Percentiles rank a stretch among this genome's conserved stretches.
phyloP scores from a whole-genome alignment of 495 filamentous ascomycete species.

The Bryoglossum gracile region DNA sequence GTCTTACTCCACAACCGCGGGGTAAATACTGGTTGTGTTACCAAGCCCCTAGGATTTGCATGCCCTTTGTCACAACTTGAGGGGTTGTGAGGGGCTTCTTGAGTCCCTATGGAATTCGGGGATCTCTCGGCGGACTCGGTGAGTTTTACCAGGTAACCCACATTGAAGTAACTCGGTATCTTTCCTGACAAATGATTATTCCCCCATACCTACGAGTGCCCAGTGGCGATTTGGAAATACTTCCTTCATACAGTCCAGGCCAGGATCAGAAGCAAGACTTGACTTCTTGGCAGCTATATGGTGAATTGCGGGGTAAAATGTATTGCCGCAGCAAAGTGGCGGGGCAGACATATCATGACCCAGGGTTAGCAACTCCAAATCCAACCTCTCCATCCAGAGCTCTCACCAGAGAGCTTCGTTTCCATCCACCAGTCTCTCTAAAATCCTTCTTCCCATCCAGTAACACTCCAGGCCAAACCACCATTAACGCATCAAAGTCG shows the following conservation, averaged over 20 bases:
- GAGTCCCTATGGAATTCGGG: not conserved
- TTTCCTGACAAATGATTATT: not conserved
- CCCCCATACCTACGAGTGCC: not conserved
- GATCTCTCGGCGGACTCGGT: not conserved
- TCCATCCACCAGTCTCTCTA: not conserved
- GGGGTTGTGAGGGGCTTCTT: no score
- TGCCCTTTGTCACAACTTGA: no score
- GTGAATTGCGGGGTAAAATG: not conserved
- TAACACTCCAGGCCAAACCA: not conserved
- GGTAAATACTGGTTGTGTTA: not conserved
- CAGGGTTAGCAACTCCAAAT: not conserved
- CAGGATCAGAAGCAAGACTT: not conserved
- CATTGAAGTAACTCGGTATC: not conserved
- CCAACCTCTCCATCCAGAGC: not conserved
- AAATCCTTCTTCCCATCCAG: not conserved
- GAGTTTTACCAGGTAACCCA: not conserved
- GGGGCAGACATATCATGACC: no score
- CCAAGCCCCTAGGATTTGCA: no score
- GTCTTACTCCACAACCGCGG: not conserved
- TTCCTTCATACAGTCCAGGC: not conserved
- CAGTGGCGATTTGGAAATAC: not conserved
- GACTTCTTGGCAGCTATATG: not conserved
- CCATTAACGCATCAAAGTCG: not conserved
- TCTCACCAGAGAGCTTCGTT: not conserved
- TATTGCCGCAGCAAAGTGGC: not conserved